Percentiles rank a stretch among this genome's conserved stretches.
phyloP scores from a whole-genome alignment of 495 filamentous ascomycete species.

The Margaritispora aquatica region DNA sequence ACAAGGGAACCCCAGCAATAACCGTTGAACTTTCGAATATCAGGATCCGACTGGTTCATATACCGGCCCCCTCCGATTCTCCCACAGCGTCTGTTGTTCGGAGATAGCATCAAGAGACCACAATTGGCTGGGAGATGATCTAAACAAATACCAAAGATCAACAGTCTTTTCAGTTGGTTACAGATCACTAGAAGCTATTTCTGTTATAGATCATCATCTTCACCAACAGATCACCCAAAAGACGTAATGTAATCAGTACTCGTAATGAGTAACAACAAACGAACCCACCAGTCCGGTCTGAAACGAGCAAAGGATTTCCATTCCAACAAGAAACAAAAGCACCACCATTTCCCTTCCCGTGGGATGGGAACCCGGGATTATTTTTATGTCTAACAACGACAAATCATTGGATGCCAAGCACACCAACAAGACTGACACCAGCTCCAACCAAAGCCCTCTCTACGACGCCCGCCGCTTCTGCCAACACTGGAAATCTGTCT shows the following conservation, averaged over 20 bases:
- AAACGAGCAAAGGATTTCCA: not conserved
- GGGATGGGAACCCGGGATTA: too few species aligned
- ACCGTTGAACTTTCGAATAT: not conserved
- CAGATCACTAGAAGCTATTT: not conserved
- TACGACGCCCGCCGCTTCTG: not conserved
- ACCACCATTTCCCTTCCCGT: not conserved
- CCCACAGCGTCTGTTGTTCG: too few species aligned
- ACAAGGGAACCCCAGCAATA: not conserved
- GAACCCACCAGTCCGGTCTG: not conserved
- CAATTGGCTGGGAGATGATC: too few species aligned
- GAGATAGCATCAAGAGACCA: too few species aligned
- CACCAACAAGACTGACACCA: too few species aligned
- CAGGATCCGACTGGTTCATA: not conserved
- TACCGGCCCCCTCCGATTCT: not conserved
- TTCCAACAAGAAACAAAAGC: not conserved
- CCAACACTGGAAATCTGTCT: not conserved
- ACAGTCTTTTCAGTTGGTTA: not conserved
- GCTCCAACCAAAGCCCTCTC: not conserved
- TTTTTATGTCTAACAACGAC: not conserved
- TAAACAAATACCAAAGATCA: not conserved
- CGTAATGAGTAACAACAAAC: too few species aligned
- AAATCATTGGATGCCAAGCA: not conserved
- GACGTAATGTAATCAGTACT: too few species aligned
- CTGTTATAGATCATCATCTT: not conserved
- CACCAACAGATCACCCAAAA: not conserved